These are phyloP conservation scores for Rhizophagus clarus DNA, from an alignment of 192 early-diverging fungal species.

Conservation along the genomic window DNA sequence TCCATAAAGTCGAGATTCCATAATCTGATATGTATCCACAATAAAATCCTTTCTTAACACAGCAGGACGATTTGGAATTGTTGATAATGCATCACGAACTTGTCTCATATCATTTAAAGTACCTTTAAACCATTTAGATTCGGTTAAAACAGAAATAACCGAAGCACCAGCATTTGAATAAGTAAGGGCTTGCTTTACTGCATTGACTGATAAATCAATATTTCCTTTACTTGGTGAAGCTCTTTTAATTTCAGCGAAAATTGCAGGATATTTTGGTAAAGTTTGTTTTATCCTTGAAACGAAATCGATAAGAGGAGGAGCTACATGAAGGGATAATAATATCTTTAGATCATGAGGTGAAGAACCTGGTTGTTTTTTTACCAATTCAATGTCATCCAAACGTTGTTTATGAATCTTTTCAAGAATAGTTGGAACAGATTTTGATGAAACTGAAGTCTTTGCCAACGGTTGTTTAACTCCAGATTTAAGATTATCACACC, in stretches of 20 bases:
- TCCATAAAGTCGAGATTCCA: constrained; percentile 92
- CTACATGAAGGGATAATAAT: constrained; percentile 68
- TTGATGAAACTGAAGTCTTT: constrained; percentile 38
- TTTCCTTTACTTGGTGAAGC: constrained; percentile 95
- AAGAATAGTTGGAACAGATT: constrained; percentile 68
- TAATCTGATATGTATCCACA: constrained; percentile 92
- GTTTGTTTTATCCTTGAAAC: constrained; percentile 63
- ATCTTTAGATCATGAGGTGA: constrained; percentile 67
- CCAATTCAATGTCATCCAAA: constrained; percentile 72
- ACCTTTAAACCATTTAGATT: constrained; percentile 99
- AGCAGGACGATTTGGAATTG: constrained; percentile 76
- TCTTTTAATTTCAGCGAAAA: constrained; percentile 98
- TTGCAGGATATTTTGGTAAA: constrained; percentile 59
- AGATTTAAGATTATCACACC: constrained; percentile 69
- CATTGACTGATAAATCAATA: constrained; percentile 82
- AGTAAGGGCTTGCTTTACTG: constrained; percentile 80
- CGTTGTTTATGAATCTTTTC: constrained; percentile 82
- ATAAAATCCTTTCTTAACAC: constrained; percentile 98
- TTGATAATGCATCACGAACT: constrained; percentile 73
- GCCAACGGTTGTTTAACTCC: constrained; percentile 46
- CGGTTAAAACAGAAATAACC: constrained; percentile 96
- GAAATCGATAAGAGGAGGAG: constrained; percentile 82
- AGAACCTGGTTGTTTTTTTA: constrained; percentile 73
- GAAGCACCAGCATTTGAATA: constrained; percentile 92
- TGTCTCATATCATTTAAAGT: constrained; percentile 87